A percentile compares a stretch with the other conserved stretches of the same genome.
These are phyloP conservation scores for Secale cereale DNA, from an alignment of 176 grass and related monocot species.

Conservation along the genomic window DNA sequence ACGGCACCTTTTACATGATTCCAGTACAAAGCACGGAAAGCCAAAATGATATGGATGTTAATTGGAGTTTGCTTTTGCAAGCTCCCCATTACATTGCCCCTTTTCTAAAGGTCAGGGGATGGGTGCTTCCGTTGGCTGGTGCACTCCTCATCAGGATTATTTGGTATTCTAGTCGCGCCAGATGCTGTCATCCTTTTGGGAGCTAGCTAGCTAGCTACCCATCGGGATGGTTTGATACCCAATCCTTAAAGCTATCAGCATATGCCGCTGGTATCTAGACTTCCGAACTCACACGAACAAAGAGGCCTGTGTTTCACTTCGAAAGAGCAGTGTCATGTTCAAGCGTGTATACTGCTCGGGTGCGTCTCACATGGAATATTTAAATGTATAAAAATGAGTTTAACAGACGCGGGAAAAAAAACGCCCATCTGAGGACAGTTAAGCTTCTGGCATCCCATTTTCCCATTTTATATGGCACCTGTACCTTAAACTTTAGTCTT, in stretches of 20 bases:
- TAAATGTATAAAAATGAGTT: neutral
- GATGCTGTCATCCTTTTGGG: conserved; percentile 18
- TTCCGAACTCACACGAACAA: neutral
- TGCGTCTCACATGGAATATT: too few species aligned
- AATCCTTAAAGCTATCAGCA: conserved; percentile 16
- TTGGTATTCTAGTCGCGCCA: neutral
- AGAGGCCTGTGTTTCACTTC: conserved; percentile 17
- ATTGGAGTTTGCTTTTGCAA: neutral
- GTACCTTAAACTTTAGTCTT: too few species aligned
- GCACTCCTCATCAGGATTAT: neutral
- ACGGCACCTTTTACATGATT: too few species aligned
- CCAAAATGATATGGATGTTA: neutral
- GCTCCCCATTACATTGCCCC: neutral
- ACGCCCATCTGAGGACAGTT: too few species aligned
- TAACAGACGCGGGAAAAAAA: too few species aligned
- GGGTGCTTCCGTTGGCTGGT: neutral
- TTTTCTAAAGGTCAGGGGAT: neutral
- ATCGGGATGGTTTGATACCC: conserved; percentile 5
- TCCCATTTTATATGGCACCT: too few species aligned
- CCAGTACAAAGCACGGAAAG: too few species aligned
- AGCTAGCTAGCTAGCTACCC: neutral
- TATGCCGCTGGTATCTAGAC: neutral
- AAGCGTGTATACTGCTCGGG: too few species aligned
- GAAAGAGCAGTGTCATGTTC: neutral
- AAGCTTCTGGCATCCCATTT: too few species aligned